Conservation (phyloP, 441 rosid species). For the Capsella rubella region DNA sequence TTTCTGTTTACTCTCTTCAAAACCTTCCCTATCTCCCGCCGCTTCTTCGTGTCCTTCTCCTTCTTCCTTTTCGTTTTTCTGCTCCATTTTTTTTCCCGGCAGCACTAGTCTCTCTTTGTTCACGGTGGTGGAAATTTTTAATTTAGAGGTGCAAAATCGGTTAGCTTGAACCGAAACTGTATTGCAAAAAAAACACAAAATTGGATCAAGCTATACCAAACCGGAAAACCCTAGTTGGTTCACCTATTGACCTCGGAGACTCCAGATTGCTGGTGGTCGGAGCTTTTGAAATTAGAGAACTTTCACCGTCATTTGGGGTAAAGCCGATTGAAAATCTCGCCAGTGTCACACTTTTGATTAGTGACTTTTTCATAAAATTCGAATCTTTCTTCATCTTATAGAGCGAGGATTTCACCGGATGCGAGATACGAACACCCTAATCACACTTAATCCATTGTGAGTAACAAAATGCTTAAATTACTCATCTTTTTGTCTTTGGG, state of each 20-base stretch:
- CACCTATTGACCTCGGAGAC: neutral
- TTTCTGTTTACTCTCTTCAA: slow-evolving; percentile 57
- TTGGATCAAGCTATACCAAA: slow-evolving; percentile 20
- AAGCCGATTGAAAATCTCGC: slow-evolving; percentile 9
- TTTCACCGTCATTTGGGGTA: neutral
- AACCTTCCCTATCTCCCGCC: slow-evolving; percentile 38
- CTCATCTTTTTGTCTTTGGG: slow-evolving; percentile 18
- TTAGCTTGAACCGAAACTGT: slow-evolving; percentile 18
- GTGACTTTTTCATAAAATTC: neutral
- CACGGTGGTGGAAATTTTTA: slow-evolving; percentile 3
- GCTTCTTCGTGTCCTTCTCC: slow-evolving; percentile 22
- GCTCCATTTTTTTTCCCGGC: slow-evolving; percentile 33
- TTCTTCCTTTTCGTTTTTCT: slow-evolving; percentile 17
- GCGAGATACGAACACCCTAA: no score
- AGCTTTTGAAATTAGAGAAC: neutral
- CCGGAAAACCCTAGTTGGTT: slow-evolving; percentile 27
- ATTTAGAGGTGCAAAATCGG: slow-evolving; percentile 3
- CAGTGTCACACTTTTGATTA: slow-evolving; percentile 11
- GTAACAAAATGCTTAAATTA: neutral
- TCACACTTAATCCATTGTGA: no score
- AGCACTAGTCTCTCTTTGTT: slow-evolving; percentile 22
- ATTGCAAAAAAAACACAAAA: neutral
- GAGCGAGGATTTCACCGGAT: slow-evolving; percentile 3
- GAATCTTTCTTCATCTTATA: slow-evolving; percentile 4
- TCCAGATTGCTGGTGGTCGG: slow-evolving; percentile 2